These are phyloP conservation scores for Botrytis pseudocinerea DNA, from an alignment of 2,329 filamentous ascomycete genomes.

Conservation along the genomic window DNA sequence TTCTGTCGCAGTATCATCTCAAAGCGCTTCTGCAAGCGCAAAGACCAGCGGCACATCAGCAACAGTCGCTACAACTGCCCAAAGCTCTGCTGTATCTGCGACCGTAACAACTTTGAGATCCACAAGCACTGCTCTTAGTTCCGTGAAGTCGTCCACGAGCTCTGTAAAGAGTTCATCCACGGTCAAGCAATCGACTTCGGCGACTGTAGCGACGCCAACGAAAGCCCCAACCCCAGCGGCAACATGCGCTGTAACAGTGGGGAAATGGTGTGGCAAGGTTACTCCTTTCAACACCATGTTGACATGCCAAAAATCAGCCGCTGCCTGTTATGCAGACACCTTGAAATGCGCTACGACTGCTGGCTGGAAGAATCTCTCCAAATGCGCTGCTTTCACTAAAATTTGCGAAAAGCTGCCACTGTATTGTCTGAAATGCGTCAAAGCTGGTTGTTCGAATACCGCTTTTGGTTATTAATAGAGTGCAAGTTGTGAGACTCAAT, in stretches of 20 bases:
- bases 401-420: slow-evolving; percentile 20
- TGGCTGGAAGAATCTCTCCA: not conserved
- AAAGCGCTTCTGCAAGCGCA: not conserved
- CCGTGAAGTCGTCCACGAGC: not conserved
- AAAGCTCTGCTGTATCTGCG: not conserved
- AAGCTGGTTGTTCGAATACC: slow-evolving; percentile 3
- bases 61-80: not conserved
- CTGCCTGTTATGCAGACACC: slow-evolving; percentile 14
- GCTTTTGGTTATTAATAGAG: slow-evolving; percentile 15
- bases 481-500: not conserved
- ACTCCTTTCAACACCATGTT: slow-evolving; percentile 7
- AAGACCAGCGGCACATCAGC: not conserved
- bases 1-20: slow-evolving; percentile 2
- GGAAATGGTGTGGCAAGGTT: slow-evolving; percentile 19
- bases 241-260: slow-evolving; percentile 15
- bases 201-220: not conserved
- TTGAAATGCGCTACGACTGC: slow-evolving; percentile 12
- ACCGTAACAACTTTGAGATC: slow-evolving; percentile 1
- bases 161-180: slow-evolving; percentile 3
- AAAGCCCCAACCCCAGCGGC: not conserved
- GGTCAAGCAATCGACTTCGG: not conserved
- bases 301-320: slow-evolving; percentile 21
- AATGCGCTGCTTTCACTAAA: slow-evolving; percentile 6
- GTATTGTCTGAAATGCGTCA: slow-evolving; percentile 14
- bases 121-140: not conserved